Evolutionary conservation across 2,329 filamentous ascomycete species (phyloP).

Genomic region (Teratosphaeria gauchensis): DNA sequence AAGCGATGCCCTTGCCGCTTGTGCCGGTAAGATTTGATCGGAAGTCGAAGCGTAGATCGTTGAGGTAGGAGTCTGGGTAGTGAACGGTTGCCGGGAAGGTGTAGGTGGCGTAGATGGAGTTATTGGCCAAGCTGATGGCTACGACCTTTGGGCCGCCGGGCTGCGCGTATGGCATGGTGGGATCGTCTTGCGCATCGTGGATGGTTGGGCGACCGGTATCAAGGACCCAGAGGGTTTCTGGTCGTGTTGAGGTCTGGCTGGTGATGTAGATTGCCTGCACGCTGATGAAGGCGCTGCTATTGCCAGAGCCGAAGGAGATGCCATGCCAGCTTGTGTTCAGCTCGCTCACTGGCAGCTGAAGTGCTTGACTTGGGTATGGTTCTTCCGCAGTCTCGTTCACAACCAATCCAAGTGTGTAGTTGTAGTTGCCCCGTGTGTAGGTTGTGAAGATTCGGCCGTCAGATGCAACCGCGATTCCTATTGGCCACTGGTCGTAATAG

Average conservation of each 20-base stretch:
- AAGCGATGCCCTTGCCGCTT: constrained; percentile 34
- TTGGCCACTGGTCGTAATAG: constrained; percentile 39
- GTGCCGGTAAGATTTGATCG: constrained; percentile 29
- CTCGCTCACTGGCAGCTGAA: constrained; percentile 27
- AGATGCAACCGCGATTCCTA: constrained; percentile 35
- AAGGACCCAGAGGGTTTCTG: constrained; percentile 38
- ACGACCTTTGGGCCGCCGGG: constrained; percentile 39
- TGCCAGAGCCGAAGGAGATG: constrained; percentile 37
- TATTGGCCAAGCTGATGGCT: constrained; percentile 32
- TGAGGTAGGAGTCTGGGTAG: constrained; percentile 39
- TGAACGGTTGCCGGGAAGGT: constrained; percentile 35
- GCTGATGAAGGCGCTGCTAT: constrained; percentile 31
- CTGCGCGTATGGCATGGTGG: constrained; percentile 35
- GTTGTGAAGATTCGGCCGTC: constrained; percentile 36
- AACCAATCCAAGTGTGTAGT: constrained; percentile 40
- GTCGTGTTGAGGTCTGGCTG: constrained; percentile 23
- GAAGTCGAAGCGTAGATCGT: constrained; percentile 39
- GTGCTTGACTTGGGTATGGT: constrained; percentile 34
- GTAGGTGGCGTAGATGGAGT: constrained; percentile 32
- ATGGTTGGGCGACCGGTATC: constrained; percentile 38
- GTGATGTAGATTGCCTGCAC: constrained; percentile 40
- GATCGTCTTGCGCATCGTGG: constrained; percentile 26
- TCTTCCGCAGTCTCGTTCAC: constrained; percentile 38
- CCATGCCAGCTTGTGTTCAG: constrained; percentile 33
- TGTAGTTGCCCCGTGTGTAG: constrained; percentile 38